A percentile compares a stretch with the other conserved stretches of the same genome.
These are phyloP conservation scores for Nematodospora valgi DNA, from an alignment of 805 yeast genomes.

Conservation along the genomic window DNA sequence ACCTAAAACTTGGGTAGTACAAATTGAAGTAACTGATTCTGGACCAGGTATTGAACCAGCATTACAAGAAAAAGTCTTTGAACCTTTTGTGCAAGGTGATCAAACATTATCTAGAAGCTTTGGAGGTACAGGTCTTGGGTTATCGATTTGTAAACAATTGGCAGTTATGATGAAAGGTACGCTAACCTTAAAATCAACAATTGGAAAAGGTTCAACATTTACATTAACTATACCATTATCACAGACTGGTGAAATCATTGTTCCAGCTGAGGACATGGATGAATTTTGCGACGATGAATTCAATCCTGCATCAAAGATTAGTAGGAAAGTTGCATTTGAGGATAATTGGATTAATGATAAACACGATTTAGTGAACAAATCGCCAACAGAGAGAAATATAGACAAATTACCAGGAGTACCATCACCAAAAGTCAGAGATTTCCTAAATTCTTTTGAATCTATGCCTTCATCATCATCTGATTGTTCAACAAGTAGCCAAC, in stretches of 20 bases:
- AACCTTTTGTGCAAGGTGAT: constrained; percentile 97
- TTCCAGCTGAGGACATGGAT: constrained; percentile 32
- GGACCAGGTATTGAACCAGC: constrained; percentile 93
- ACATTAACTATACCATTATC: constrained; percentile 74
- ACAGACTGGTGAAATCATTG: constrained; percentile 55
- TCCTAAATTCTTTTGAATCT: too few relatives aligned
- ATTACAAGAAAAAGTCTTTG: constrained; percentile 81
- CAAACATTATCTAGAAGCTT: constrained; percentile 85
- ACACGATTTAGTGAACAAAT: too few relatives aligned
- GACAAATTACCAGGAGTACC: not conserved
- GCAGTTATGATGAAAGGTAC: constrained; percentile 91
- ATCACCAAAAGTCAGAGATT: not conserved
- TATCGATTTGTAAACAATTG: constrained; percentile 83
- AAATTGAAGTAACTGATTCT: constrained; percentile 78
- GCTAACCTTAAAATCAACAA: constrained; percentile 64
- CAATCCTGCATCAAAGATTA: constrained; percentile 50
- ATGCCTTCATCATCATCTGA: not conserved
- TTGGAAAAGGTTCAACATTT: constrained; percentile 84
- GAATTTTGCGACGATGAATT: constrained; percentile 65
- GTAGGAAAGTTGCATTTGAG: constrained; percentile 46
- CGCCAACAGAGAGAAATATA: not conserved
- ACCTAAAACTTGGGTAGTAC: constrained; percentile 53
- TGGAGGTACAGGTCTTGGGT: constrained; percentile 96
- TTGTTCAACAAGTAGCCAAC: not conserved
- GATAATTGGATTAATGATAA: constrained; percentile 2